Evolutionary conservation across 23 red algal species (phyloP), one percentile per base, ranked within the genome.

Genomic region (Gracilaria caudata): DNA sequence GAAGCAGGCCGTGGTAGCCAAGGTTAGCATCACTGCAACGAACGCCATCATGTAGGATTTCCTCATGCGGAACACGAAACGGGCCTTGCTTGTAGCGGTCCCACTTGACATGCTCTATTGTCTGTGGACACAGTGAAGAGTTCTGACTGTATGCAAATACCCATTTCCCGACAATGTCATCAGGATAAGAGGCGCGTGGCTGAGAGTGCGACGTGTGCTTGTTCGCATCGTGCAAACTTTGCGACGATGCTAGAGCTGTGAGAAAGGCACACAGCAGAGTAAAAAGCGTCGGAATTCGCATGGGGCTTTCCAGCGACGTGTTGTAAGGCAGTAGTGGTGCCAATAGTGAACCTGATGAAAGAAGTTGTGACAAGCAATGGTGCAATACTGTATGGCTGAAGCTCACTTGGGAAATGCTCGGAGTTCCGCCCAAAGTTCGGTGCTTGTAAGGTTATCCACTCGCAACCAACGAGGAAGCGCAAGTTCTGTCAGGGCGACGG

Each of bases 121-220:
- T 65, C 60, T 65, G 14, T 2, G 26, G 60, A 16, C 60, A 65
- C 12, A 65, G 60, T 2, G 60, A 65, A 4, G 25, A 65, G 14
- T 65, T 65, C 60, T 65, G 60, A 65, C 60, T 65, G 23, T 65
- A 65, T 65, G 60, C 60, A 30, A 65, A 65, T 32, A 14, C 29
- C 60, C 60, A 65, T 23, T 65, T 65, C 29, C 60, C 60, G 14
- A 23, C 12, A 2, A 65, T 65, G 60, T 65, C 60, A 65, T 65
- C 60, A 65, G 60, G 32, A 65, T 28, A 65, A 65, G 60, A 65
- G 60, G 60, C 60, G 10, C 49, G 60, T 32, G 60, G 8, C 29
- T 65, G 60, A 65, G 29, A 29, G 29, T 23, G 60, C 26, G 60
- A 65, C 0, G 60, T 29, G 60, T 29, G 24, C 26, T 32, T 65